Evolutionary conservation across 805 yeast species (phyloP).

Genomic region (Metschnikowia santaceciliae): DNA sequence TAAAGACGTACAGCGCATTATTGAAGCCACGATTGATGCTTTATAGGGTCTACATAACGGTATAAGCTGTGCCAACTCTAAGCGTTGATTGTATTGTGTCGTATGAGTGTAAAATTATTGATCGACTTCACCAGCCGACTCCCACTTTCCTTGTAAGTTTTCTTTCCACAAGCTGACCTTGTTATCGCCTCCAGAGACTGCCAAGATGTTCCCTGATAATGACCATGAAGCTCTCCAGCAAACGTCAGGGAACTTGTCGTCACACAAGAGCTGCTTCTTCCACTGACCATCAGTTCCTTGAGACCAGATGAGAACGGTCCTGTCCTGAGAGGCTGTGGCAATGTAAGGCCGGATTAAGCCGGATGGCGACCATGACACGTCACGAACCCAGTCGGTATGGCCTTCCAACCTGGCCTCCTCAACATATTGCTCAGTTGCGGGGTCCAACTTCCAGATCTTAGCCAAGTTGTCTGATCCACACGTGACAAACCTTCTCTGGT

Average conservation of each 20-base stretch:
- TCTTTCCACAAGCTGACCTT: constrained; percentile 97
- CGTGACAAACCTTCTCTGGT: constrained; percentile 73
- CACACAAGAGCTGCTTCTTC: constrained; percentile 73
- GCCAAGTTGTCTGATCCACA: constrained; percentile 96
- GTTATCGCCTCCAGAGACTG: constrained; percentile 94
- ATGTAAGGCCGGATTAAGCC: constrained; percentile 81
- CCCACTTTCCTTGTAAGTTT: constrained; percentile 90
- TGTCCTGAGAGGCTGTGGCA: constrained; percentile 96
- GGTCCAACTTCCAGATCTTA: constrained; percentile 79
- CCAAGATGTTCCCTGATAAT: constrained; percentile 89
- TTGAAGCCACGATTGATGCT: constrained; percentile 57
- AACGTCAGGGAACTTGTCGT: constrained; percentile 90
- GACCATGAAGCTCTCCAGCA: constrained; percentile 99
- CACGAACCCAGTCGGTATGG: constrained; percentile 98
- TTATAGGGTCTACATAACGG: constrained; percentile 18
- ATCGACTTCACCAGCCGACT: constrained; percentile 93
- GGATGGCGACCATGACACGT: constrained; percentile 97
- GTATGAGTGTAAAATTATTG: constrained; percentile 41
- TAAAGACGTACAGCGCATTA: constrained; percentile 66
- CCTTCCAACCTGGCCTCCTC: constrained; percentile 80
- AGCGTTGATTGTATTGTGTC: neutral
- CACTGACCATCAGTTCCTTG: constrained; percentile 70
- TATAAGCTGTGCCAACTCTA: neutral
- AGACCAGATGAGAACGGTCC: constrained; percentile 93
- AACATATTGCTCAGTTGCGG: constrained; percentile 51